phyloP scores from a whole-genome alignment of 805 yeast species.

The Millerago galiae region DNA sequence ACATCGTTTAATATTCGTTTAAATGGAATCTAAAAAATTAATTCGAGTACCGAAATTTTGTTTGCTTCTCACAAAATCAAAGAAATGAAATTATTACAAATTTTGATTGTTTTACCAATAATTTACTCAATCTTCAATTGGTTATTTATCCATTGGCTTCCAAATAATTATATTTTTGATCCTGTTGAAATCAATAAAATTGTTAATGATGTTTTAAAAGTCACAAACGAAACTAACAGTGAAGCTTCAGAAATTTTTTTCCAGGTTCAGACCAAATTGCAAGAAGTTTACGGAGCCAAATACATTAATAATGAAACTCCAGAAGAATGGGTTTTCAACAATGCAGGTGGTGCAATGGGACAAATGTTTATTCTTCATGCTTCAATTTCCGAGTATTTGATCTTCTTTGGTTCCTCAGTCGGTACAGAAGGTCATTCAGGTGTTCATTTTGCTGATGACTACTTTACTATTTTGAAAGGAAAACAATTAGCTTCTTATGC shows the following conservation, averaged over 20 bases:
- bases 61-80: too few relatives aligned
- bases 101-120: neutral
- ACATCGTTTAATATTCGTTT: constrained; percentile 1
- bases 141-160: constrained; percentile 59
- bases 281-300: constrained; percentile 64
- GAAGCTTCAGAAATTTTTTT: constrained; percentile 58
- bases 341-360: constrained; percentile 99
- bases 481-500: constrained; percentile 69
- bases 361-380: constrained; percentile 94
- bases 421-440: constrained; percentile 98
- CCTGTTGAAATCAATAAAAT: constrained; percentile 50
- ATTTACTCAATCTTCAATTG: constrained; percentile 31
- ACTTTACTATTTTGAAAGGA: constrained; percentile 85
- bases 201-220: constrained; percentile 46
- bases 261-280: constrained; percentile 52
- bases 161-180: constrained; percentile 66
- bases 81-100: constrained; percentile 2
- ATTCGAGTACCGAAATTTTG: too few relatives aligned
- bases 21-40: too few relatives aligned
- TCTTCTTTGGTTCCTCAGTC: constrained; percentile 85
- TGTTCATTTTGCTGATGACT: constrained; percentile 94
- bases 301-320: constrained; percentile 62
- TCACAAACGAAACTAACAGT: constrained; percentile 39
- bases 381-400: constrained; percentile 85
- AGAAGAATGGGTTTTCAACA: constrained; percentile 93